These are phyloP conservation scores for Trichoderma hamatum DNA, from an alignment of 2,329 filamentous ascomycete species.

Conservation along the genomic window DNA sequence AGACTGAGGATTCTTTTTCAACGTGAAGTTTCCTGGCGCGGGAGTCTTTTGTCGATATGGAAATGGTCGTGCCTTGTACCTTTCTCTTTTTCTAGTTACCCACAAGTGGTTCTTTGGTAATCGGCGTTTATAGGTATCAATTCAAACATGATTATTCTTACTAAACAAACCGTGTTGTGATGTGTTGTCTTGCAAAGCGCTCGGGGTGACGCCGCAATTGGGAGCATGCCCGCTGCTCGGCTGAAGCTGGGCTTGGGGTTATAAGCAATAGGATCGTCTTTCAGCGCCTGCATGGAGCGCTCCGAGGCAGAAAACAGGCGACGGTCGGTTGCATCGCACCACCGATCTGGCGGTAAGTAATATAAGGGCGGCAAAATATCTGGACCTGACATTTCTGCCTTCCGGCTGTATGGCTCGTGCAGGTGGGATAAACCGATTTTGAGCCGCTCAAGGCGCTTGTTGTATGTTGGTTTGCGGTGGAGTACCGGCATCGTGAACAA, in stretches of 20 bases:
- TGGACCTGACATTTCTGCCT: neutral
- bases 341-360: neutral
- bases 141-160: slow-evolving; percentile 24
- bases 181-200: neutral
- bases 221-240: neutral
- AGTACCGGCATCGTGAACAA: no score
- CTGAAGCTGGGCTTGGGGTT: neutral
- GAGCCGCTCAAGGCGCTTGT: neutral
- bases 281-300: neutral
- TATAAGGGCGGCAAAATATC: neutral
- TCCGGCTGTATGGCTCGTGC: neutral
- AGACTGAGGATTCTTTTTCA: slow-evolving; percentile 22
- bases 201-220: neutral
- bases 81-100: slow-evolving; percentile 28
- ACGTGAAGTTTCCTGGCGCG: slow-evolving; percentile 15
- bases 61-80: slow-evolving; percentile 31
- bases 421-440: neutral
- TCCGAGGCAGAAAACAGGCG: neutral
- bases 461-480: neutral
- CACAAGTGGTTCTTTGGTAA: slow-evolving; percentile 28
- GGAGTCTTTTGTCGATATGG: slow-evolving; percentile 29
- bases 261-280: neutral
- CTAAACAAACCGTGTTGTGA: neutral
- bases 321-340: neutral
- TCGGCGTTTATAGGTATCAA: slow-evolving; percentile 33